Conservation (phyloP, 2,329 filamentous ascomycete genomes). For the Phaeoacremonium minimum region DNA sequence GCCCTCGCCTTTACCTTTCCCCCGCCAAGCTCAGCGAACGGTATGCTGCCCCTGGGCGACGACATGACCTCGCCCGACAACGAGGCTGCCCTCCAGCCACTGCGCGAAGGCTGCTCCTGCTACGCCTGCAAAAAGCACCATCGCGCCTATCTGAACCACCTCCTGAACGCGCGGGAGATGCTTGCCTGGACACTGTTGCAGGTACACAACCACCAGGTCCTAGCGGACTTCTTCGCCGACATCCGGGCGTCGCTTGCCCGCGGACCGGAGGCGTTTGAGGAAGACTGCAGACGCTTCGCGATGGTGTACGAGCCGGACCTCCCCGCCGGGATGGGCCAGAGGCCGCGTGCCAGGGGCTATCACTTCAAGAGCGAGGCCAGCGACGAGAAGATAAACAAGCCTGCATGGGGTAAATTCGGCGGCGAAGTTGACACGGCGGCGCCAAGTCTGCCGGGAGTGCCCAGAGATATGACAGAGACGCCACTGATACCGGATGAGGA, state of each 20-base stretch:
- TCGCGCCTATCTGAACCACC: conserved; percentile 80
- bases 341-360: conserved; percentile 78
- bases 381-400: conserved; percentile 63
- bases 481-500: conserved; percentile 42
- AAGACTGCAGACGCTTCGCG: conserved; percentile 35
- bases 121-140: conserved; percentile 83
- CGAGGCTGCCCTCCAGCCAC: conserved; percentile 56
- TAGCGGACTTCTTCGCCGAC: conserved; percentile 68
- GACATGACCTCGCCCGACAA: conserved; percentile 72
- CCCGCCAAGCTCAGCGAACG: conserved; percentile 14
- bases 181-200: conserved; percentile 90
- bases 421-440: conserved; percentile 20
- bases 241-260: conserved; percentile 61
- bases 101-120: conserved; percentile 65
- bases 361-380: conserved; percentile 70
- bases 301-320: conserved; percentile 63
- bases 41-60: conserved; percentile 56
- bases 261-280: conserved; percentile 56
- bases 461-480: conserved; percentile 43
- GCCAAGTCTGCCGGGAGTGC: conserved; percentile 25
- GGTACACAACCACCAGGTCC: conserved; percentile 78
- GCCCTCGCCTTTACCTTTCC: conserved; percentile 78
- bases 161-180: conserved; percentile 92
- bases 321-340: conserved; percentile 69
- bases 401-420: conserved; percentile 59